These are phyloP conservation scores for Jasminum sambac DNA, from an alignment of 257 asterid genomes.

Conservation along the genomic window DNA sequence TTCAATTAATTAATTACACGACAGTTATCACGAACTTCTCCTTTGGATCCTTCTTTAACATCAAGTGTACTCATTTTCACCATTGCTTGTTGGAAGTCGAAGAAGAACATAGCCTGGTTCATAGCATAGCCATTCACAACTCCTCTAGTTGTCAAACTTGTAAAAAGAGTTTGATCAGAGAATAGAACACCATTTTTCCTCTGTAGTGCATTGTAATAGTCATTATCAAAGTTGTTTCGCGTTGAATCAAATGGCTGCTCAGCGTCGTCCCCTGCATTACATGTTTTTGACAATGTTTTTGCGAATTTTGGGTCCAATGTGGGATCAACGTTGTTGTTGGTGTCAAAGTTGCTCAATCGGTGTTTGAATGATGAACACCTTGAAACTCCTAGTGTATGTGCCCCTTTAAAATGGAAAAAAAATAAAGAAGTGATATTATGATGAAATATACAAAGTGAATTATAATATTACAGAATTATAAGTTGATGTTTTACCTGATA, in stretches of 20 bases:
- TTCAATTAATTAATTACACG: slow-evolving; percentile 51
- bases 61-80: slow-evolving; percentile 71
- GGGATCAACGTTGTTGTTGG: slow-evolving; percentile 68
- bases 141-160: slow-evolving; percentile 50
- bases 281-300: slow-evolving; percentile 51
- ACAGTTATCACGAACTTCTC: slow-evolving; percentile 69
- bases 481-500: slow-evolving; percentile 53
- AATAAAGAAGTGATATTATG: neutral
- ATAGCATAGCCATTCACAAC: slow-evolving; percentile 60
- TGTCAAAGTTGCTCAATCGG: slow-evolving; percentile 61
- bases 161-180: slow-evolving; percentile 80
- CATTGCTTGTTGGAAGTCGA: slow-evolving; percentile 80
- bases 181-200: slow-evolving; percentile 63
- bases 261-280: slow-evolving; percentile 68
- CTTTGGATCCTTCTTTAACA: slow-evolving; percentile 63
- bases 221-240: slow-evolving; percentile 55
- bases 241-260: slow-evolving; percentile 73
- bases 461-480: neutral
- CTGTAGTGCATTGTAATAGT: slow-evolving; percentile 60
- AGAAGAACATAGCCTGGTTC: slow-evolving; percentile 79
- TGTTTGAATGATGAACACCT: slow-evolving; percentile 86
- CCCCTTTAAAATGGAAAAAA: slow-evolving; percentile 46
- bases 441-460: too few species aligned
- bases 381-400: slow-evolving; percentile 85
- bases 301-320: slow-evolving; percentile 61